Conservation (phyloP, 129 eudicot species). For the Tagetes patula region DNA sequence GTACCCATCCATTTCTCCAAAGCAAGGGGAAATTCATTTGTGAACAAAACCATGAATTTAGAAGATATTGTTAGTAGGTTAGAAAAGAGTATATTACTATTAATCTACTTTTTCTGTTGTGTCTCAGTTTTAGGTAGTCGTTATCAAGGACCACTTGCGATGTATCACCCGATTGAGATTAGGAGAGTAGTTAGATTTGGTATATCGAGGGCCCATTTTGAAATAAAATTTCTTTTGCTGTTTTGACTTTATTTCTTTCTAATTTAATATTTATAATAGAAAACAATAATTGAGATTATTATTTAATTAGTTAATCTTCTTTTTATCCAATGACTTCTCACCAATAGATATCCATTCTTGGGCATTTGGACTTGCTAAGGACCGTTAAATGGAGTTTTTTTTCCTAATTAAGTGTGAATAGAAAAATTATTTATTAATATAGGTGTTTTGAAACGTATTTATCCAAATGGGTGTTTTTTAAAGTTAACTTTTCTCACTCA, state of each 20-base stretch:
- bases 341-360: slow-evolving; percentile 24
- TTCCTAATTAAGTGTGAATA: too few species aligned
- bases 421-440: too few species aligned
- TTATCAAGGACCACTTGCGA: neutral
- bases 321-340: slow-evolving; percentile 25
- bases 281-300: neutral
- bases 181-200: slow-evolving; percentile 36
- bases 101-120: too few species aligned
- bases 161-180: slow-evolving; percentile 16
- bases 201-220: slow-evolving; percentile 5
- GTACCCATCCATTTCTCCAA: too few species aligned
- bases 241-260: slow-evolving; percentile 8
- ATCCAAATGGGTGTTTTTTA: too few species aligned
- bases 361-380: neutral
- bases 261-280: neutral
- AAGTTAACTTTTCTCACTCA: too few species aligned
- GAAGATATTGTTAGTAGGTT: too few species aligned
- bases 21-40: too few species aligned
- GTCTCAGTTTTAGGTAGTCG: neutral
- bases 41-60: too few species aligned
- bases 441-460: too few species aligned
- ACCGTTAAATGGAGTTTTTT: neutral
- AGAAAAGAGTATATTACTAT: too few species aligned
- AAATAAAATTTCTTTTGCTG: neutral
- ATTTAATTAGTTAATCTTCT: slow-evolving; percentile 15